Evolutionary conservation across 257 asterid species (phyloP).

Genomic region (Solanum dulcamara): DNA sequence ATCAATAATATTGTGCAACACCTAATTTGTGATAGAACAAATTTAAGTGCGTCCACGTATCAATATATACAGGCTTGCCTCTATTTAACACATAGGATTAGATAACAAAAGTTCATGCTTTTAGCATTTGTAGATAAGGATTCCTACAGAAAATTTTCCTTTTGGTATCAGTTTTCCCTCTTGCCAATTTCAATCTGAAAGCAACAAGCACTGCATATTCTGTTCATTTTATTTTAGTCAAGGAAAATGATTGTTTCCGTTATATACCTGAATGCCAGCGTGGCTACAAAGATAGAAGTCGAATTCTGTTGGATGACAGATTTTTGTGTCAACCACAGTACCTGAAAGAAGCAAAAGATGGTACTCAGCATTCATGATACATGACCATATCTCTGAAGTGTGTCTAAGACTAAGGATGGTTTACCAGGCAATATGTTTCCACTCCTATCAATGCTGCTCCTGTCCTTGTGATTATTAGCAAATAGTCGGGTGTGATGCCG

Average conservation of each 20-base stretch:
- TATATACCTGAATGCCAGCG: conserved; percentile 93
- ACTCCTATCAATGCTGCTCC: conserved; percentile 80
- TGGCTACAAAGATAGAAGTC: conserved; percentile 97
- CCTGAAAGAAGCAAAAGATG: conserved; percentile 26
- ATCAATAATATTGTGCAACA: background rate
- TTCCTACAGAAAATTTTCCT: too few species aligned
- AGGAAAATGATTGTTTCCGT: background rate
- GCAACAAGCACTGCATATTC: too few species aligned
- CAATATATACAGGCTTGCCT: background rate
- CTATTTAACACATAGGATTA: background rate
- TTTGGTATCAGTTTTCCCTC: too few species aligned
- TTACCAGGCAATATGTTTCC: conserved; percentile 93
- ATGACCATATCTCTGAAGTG: background rate
- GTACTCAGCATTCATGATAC: background rate
- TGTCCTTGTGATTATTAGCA: conserved; percentile 84
- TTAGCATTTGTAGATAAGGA: background rate
- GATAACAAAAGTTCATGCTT: background rate
- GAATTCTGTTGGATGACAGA: conserved; percentile 94
- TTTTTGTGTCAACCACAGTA: conserved; percentile 90
- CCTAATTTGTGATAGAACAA: background rate
- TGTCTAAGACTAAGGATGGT: background rate
- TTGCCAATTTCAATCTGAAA: too few species aligned
- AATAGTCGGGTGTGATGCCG: conserved; percentile 90
- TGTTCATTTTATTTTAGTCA: background rate
- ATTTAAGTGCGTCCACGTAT: too few species aligned